phyloP scores from a whole-genome alignment of 805 yeast species.

The Candida taoyuanica region DNA sequence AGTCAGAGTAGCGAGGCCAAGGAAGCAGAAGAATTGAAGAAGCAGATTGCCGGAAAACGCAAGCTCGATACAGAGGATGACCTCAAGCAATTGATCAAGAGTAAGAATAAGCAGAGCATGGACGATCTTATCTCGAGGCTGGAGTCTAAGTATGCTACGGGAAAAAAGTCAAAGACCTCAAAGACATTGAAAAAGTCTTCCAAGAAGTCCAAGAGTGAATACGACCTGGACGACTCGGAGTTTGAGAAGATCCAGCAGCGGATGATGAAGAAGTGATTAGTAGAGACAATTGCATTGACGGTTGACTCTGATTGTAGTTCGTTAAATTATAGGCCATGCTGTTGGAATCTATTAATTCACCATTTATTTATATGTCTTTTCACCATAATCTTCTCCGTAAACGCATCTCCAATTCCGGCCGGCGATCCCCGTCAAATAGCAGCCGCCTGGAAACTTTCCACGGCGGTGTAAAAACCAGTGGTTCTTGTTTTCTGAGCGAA shows the following conservation, averaged over 20 bases:
- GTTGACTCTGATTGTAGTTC: too few relatives aligned
- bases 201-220: slow-evolving; percentile 8
- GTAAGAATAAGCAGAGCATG: slow-evolving; percentile 38
- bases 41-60: slow-evolving; percentile 33
- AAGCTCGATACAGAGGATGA: slow-evolving; percentile 35
- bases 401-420: too few relatives aligned
- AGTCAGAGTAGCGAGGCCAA: slow-evolving; percentile 58
- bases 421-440: slow-evolving; percentile 1
- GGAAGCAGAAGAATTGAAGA: slow-evolving; percentile 50
- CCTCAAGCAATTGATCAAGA: slow-evolving; percentile 44
- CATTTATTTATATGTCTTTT: too few relatives aligned
- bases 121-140: slow-evolving; percentile 43
- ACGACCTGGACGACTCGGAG: slow-evolving; percentile 46
- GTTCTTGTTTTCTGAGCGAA: too few relatives aligned
- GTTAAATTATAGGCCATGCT: too few relatives aligned
- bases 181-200: slow-evolving; percentile 5
- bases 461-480: too few relatives aligned
- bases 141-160: slow-evolving; percentile 45
- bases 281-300: background rate
- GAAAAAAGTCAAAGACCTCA: slow-evolving; percentile 14
- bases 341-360: too few relatives aligned
- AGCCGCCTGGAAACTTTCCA: background rate
- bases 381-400: too few relatives aligned
- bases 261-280: slow-evolving; percentile 4
- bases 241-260: slow-evolving; percentile 35